Conservation (phyloP, 2,329 filamentous ascomycete species). For the Xylariaceae sp. region DNA sequence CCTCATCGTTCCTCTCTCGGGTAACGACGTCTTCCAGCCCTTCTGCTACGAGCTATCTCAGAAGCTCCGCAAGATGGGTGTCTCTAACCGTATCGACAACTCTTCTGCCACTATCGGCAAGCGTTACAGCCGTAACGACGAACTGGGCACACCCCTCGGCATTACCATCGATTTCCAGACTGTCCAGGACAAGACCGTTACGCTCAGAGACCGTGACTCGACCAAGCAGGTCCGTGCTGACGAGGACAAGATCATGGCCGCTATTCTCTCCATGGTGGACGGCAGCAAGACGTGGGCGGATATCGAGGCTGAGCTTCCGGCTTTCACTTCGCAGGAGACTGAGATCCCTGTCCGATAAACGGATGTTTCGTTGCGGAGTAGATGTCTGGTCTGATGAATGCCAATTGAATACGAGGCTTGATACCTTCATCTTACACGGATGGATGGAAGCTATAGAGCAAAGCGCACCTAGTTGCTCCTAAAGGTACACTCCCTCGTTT, state of each 20-base stretch:
- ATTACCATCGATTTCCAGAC: constrained; percentile 97
- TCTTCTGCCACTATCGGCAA: constrained; percentile 91
- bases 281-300: constrained; percentile 58
- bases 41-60: constrained; percentile 66
- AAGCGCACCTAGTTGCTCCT: neutral
- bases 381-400: neutral
- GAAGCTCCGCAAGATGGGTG: constrained; percentile 67
- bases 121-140: constrained; percentile 90
- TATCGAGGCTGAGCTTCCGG: constrained; percentile 70
- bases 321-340: constrained; percentile 73
- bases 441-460: neutral
- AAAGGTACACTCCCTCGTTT: no score
- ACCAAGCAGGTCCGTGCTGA: constrained; percentile 85
- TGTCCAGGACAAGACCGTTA: constrained; percentile 78
- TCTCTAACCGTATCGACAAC: constrained; percentile 84
- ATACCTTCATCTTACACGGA: neutral
- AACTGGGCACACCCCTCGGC: constrained; percentile 88
- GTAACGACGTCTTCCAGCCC: constrained; percentile 75
- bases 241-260: constrained; percentile 72
- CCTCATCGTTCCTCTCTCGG: constrained; percentile 81
- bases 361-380: neutral
- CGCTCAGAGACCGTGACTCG: constrained; percentile 82
- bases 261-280: constrained; percentile 50
- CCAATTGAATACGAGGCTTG: neutral
- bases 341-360: constrained; percentile 32